A percentile compares a stretch with the other conserved stretches of the same genome.
These are phyloP conservation scores for Kuraishia ogatae DNA, from an alignment of 805 yeast genomes.

Conservation along the genomic window DNA sequence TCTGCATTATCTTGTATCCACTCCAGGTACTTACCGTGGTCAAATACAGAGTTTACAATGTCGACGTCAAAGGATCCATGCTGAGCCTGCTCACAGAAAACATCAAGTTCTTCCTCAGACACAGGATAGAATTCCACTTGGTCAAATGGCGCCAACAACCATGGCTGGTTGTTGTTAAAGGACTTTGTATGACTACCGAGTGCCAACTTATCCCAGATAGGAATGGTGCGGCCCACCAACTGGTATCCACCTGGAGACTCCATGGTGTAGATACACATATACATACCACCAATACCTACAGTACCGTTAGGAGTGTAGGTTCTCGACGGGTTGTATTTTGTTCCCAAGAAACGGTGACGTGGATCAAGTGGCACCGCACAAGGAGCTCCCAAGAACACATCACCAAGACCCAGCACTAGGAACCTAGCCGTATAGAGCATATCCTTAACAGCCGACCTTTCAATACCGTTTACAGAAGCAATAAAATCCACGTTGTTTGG, in stretches of 20 bases:
- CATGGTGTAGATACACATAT: constrained; percentile 98
- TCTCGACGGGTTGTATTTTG: constrained; percentile 94
- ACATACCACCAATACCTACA: constrained; percentile 97
- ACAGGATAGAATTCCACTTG: constrained; percentile 94
- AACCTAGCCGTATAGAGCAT: constrained; percentile 86
- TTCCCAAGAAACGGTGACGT: constrained; percentile 83
- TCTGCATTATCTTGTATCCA: constrained; percentile 72
- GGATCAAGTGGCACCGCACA: constrained; percentile 98
- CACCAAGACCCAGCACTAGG: constrained; percentile 92
- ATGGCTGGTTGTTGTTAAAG: constrained; percentile 48
- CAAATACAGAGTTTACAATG: constrained; percentile 70
- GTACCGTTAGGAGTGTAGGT: constrained; percentile 95
- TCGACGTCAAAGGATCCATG: constrained; percentile 77
- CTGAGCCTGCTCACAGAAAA: constrained; percentile 58
- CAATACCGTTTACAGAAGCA: constrained; percentile 74
- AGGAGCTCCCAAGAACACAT: constrained; percentile 96
- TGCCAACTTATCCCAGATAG: constrained; percentile 93
- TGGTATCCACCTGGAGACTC: constrained; percentile 99
- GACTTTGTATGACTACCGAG: constrained; percentile 55
- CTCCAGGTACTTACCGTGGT: constrained; percentile 64
- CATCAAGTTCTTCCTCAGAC: constrained; percentile 72
- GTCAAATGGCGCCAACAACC: constrained; percentile 89
- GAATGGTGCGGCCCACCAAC: constrained; percentile 91
- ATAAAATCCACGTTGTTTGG: constrained; percentile 96
- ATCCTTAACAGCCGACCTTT: constrained; percentile 66